These are phyloP conservation scores for Groenewaldozyma tartarivorans DNA, from an alignment of 805 yeast genomes.

Conservation along the genomic window DNA sequence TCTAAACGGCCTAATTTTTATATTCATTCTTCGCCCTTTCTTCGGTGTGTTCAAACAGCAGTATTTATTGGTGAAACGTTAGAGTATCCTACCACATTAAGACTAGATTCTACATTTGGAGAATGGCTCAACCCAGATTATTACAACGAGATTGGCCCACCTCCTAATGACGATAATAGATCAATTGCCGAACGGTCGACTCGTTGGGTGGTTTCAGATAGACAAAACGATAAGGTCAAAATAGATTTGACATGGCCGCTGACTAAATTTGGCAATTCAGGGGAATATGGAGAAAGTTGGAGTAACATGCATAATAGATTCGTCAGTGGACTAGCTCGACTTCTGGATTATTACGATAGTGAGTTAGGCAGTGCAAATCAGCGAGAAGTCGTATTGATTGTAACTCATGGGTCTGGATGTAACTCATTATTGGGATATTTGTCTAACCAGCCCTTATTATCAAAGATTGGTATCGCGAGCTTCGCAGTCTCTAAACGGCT, in stretches of 20 bases:
- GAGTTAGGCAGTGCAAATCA: constrained; percentile 1
- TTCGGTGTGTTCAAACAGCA: constrained; percentile 31
- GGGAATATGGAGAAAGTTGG: constrained; percentile 31
- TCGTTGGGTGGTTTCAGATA: constrained; percentile 13
- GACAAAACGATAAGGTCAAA: constrained; percentile 2
- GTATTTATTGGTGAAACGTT: constrained; percentile 19
- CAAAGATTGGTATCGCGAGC: constrained; percentile 22
- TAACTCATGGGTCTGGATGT: constrained; percentile 32
- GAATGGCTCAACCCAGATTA: constrained; percentile 33
- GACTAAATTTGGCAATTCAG: constrained; percentile 21
- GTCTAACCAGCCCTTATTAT: constrained; percentile 23
- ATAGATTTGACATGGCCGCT: constrained; percentile 21
- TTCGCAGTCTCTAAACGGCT: constrained; percentile 10
- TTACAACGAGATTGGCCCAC: constrained; percentile 25
- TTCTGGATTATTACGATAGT: constrained; percentile 18
- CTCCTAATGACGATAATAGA: constrained; percentile 29
- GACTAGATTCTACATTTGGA: constrained; percentile 27
- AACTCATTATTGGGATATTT: constrained; percentile 29
- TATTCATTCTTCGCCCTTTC: constrained; percentile 28
- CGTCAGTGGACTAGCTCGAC: constrained; percentile 18
- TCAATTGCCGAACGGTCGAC: constrained; percentile 20
- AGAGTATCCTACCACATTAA: constrained; percentile 6
- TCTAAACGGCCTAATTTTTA: constrained; percentile 5
- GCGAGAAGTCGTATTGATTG: constrained; percentile 20
- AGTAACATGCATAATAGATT: constrained; percentile 27